Evolutionary conservation across 106 monocot genomes (phyloP).

Genomic region (Platanthera zijinensis): DNA sequence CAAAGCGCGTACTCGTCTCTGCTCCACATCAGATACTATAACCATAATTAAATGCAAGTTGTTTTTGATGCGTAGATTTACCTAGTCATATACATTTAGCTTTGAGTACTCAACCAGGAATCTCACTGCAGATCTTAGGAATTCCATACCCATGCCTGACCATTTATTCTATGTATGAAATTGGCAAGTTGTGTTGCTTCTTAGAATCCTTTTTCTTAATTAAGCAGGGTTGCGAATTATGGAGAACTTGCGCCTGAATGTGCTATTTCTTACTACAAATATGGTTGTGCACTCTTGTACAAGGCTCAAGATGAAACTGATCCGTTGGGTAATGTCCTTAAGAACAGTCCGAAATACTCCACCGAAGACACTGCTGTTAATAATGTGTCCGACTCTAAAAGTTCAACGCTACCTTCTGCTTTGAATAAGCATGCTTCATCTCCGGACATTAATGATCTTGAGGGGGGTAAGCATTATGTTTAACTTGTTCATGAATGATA

Average conservation of each 20-base stretch:
- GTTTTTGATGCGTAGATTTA: no score
- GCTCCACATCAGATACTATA: no score
- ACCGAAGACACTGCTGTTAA: slow-evolving; percentile 17
- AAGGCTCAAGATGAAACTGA: slow-evolving; percentile 92
- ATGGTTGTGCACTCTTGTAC: slow-evolving; percentile 77
- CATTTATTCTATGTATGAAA: no score
- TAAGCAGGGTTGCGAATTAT: slow-evolving; percentile 51
- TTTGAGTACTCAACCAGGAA: no score
- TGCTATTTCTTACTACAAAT: slow-evolving; percentile 76
- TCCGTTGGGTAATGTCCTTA: slow-evolving; percentile 65
- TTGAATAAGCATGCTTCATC: background rate
- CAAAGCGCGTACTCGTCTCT: no score
- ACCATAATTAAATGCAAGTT: no score
- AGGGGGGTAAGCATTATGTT: background rate
- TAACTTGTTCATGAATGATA: background rate
- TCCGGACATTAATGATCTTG: background rate
- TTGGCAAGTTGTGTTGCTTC: background rate
- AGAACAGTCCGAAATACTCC: slow-evolving; percentile 18
- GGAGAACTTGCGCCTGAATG: slow-evolving; percentile 90
- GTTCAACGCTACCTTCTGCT: slow-evolving; percentile 8
- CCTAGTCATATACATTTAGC: no score
- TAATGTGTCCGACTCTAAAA: slow-evolving; percentile 11
- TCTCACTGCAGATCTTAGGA: no score
- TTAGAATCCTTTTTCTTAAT: background rate
- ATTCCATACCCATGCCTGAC: no score